These are phyloP conservation scores for Citrus sinensis DNA, from an alignment of 345 rosid species.

Conservation along the genomic window DNA sequence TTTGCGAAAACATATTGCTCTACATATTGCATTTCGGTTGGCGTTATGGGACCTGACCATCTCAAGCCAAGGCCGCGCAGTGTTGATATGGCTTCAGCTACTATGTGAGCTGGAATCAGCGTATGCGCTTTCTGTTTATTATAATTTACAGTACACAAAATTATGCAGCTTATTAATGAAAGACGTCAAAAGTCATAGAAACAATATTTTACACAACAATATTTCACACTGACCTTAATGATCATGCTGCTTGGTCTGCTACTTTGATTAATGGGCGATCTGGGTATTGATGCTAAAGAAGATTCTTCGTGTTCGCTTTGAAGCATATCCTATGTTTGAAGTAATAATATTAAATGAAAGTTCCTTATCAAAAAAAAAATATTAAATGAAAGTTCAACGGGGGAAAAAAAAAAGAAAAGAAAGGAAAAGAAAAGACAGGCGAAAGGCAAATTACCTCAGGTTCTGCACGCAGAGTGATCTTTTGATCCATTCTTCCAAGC, in stretches of 20 bases:
- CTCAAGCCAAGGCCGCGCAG: constrained; percentile 55
- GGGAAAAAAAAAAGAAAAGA: neutral
- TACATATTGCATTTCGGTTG: constrained; percentile 57
- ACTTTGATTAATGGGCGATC: constrained; percentile 19
- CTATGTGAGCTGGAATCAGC: constrained; percentile 49
- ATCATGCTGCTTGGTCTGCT: constrained; percentile 53
- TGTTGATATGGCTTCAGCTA: constrained; percentile 62
- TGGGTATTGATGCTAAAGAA: constrained; percentile 11
- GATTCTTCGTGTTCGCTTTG: constrained; percentile 24
- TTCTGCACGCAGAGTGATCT: constrained; percentile 9
- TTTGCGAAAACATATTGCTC: constrained; percentile 62
- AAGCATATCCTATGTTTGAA: constrained; percentile 8
- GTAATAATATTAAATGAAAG: neutral
- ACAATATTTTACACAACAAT: neutral
- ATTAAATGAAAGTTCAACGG: neutral
- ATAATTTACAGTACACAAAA: neutral
- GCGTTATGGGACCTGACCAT: constrained; percentile 75
- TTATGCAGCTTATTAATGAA: neutral
- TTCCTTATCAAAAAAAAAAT: neutral
- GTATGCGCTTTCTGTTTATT: constrained; percentile 37
- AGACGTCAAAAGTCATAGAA: neutral
- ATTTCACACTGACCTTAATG: constrained; percentile 30
- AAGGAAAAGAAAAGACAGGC: neutral
- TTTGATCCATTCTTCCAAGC: constrained; percentile 19
- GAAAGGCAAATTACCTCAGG: constrained; percentile 16